Conservation (phyloP, 768 basidiomycete genomes). For the Dendrothele bispora region DNA sequence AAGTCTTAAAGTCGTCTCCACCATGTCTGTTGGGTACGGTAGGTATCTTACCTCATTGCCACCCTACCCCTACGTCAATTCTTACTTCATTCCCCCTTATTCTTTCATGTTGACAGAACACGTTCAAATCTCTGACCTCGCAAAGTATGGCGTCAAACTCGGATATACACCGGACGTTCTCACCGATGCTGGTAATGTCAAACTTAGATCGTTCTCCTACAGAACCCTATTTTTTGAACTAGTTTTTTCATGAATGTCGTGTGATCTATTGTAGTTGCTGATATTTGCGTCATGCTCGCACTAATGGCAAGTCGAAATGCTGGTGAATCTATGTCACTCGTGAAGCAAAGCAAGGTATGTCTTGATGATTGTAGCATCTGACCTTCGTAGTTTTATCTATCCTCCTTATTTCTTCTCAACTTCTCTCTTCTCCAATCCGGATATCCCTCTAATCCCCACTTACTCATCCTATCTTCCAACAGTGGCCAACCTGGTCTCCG, state of each 20-base stretch:
- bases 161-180: constrained; percentile 96
- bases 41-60: constrained; percentile 17
- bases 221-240: neutral
- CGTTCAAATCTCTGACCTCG: constrained; percentile 60
- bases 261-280: constrained; percentile 63
- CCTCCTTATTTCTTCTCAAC: neutral
- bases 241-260: neutral
- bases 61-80: too few relatives aligned
- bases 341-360: constrained; percentile 64
- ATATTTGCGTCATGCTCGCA: constrained; percentile 85
- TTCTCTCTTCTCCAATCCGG: neutral
- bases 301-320: constrained; percentile 92
- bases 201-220: too few relatives aligned
- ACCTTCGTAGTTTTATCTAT: constrained; percentile 16
- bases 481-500: constrained; percentile 92
- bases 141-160: constrained; percentile 62
- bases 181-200: constrained; percentile 84
- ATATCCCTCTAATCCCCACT: neutral
- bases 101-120: constrained; percentile 70
- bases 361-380: neutral
- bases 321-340: constrained; percentile 60
- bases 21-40: constrained; percentile 92
- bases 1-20: constrained; percentile 79
- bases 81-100: too few relatives aligned
- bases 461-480: neutral